phyloP scores from a whole-genome alignment of 129 eudicot genomes.

The Flaveria bidentis region DNA sequence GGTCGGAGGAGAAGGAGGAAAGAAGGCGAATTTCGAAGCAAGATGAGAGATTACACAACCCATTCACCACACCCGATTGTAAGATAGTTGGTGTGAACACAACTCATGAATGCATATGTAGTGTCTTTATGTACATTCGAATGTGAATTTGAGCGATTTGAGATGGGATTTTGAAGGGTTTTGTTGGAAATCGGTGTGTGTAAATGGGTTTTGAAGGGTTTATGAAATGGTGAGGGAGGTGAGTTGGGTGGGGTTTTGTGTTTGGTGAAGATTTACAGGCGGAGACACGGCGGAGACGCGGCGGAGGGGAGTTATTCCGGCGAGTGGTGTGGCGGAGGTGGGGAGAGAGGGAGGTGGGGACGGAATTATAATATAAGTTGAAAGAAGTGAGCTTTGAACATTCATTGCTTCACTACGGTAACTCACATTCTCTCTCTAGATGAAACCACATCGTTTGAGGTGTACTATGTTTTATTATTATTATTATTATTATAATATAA shows the following conservation, averaged over 20 bases:
- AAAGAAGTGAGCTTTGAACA: constrained; percentile 33
- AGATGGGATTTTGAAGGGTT: constrained; percentile 28
- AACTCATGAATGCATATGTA: constrained; percentile 39
- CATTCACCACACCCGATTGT: constrained; percentile 34
- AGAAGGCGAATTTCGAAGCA: constrained; percentile 44
- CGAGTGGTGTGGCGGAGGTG: constrained; percentile 19
- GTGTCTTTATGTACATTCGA: background rate
- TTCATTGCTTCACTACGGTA: constrained; percentile 31
- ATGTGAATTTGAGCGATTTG: background rate
- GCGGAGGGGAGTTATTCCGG: constrained; percentile 17
- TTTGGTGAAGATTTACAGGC: no score
- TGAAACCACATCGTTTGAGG: constrained; percentile 15
- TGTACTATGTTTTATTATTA: background rate
- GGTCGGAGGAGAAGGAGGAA: constrained; percentile 49
- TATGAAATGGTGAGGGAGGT: background rate
- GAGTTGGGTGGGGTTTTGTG: no score
- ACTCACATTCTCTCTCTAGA: no score
- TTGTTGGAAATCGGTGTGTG: background rate
- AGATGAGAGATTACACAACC: constrained; percentile 44
- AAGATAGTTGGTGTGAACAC: constrained; percentile 10
- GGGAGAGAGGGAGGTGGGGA: constrained; percentile 27
- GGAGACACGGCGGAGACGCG: no score
- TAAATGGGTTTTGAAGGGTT: constrained; percentile 24
- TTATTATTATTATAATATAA: no score
- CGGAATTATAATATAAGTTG: constrained; percentile 30